These are phyloP conservation scores for Fragilaria radians DNA, from an alignment of 108 stramenopile species.

Conservation along the genomic window DNA sequence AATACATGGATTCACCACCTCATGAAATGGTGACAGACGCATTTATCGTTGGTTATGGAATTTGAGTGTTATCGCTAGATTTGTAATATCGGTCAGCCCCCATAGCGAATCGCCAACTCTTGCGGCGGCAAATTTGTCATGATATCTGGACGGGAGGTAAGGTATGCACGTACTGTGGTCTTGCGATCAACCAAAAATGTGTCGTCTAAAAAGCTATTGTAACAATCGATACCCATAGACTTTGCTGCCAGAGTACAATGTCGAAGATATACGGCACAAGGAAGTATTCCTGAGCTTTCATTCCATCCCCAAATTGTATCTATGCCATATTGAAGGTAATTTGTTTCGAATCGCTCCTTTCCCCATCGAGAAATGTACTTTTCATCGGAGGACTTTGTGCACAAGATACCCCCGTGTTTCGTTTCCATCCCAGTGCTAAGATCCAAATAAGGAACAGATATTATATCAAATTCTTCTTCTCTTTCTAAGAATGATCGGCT, in stretches of 20 bases:
- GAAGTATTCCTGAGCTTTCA: constrained; percentile 53
- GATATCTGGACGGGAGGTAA: constrained; percentile 42
- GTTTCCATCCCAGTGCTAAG: neutral
- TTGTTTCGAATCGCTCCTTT: constrained; percentile 35
- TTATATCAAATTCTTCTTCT: constrained; percentile 68
- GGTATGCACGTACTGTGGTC: constrained; percentile 63
- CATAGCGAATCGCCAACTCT: constrained; percentile 38
- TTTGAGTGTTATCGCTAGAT: no score
- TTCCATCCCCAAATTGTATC: constrained; percentile 79
- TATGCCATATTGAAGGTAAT: constrained; percentile 52
- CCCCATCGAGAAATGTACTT: constrained; percentile 64
- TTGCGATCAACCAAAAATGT: constrained; percentile 68
- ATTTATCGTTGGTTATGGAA: no score
- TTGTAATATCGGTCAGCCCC: no score
- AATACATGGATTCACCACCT: no score
- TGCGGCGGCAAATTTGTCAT: constrained; percentile 41
- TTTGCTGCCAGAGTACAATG: constrained; percentile 79
- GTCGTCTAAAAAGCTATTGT: constrained; percentile 71
- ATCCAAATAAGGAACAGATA: constrained; percentile 34
- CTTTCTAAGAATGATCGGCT: constrained; percentile 39
- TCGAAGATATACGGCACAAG: constrained; percentile 79
- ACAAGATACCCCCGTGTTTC: constrained; percentile 38
- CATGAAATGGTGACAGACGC: no score
- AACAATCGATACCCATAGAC: constrained; percentile 46
- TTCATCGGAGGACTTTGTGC: constrained; percentile 62